Conservation (phyloP, 106 monocot species). For the Apostasia ramifera region DNA sequence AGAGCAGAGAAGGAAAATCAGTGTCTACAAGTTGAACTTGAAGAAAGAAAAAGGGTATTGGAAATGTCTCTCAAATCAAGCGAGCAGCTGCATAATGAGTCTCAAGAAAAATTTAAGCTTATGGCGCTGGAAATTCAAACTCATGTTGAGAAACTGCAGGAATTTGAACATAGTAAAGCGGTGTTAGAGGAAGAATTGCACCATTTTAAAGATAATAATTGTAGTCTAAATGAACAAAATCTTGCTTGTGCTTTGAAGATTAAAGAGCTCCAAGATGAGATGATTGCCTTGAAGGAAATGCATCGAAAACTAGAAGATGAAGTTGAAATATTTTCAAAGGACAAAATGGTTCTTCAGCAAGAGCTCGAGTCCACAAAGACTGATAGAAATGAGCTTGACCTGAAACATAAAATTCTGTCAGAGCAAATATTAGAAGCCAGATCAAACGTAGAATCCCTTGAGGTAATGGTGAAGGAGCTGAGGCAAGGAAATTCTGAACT, state of each 20-base stretch:
- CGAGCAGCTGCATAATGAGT: slow-evolving; percentile 22
- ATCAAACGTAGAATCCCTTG: slow-evolving; percentile 30
- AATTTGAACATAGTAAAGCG: slow-evolving; percentile 22
- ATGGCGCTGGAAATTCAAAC: slow-evolving; percentile 19
- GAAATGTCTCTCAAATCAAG: slow-evolving; percentile 19
- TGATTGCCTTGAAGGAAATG: slow-evolving; percentile 22
- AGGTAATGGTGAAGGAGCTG: slow-evolving; percentile 38
- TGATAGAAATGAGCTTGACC: slow-evolving; percentile 27
- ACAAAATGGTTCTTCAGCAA: slow-evolving; percentile 37
- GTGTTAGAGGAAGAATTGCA: slow-evolving; percentile 44
- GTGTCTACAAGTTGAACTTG: slow-evolving; percentile 21
- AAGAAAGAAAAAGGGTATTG: slow-evolving; percentile 16
- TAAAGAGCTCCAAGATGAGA: slow-evolving; percentile 26
- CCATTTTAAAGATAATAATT: slow-evolving; percentile 30
- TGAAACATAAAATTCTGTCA: slow-evolving; percentile 22
- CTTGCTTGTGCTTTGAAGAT: slow-evolving; percentile 19
- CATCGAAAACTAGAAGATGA: slow-evolving; percentile 28
- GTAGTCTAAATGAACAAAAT: slow-evolving; percentile 26
- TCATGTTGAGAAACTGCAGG: slow-evolving; percentile 23
- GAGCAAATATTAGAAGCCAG: slow-evolving; percentile 36
- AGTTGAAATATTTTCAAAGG: slow-evolving; percentile 15
- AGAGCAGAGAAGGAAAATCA: slow-evolving; percentile 24
- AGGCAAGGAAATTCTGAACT: slow-evolving; percentile 40
- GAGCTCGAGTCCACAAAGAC: slow-evolving; percentile 25
- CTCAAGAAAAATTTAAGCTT: slow-evolving; percentile 28